Percentiles rank a stretch among this genome's conserved stretches.
These are phyloP conservation scores for Tolypocladium inflatum DNA, from an alignment of 2,329 filamentous ascomycete genomes.

Conservation along the genomic window DNA sequence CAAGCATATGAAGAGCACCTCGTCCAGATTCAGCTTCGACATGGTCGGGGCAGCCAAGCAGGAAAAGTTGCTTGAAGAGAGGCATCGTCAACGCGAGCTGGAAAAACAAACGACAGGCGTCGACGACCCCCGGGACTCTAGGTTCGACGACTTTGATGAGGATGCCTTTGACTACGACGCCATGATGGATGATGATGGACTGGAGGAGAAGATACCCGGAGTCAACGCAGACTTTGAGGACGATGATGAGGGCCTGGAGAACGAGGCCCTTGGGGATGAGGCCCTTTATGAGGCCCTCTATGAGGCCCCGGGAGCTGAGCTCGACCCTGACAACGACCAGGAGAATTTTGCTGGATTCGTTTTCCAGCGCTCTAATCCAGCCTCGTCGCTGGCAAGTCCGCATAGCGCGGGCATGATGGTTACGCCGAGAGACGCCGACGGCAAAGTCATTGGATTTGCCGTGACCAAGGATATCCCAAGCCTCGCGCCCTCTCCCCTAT, in stretches of 20 bases:
- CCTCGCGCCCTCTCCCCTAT: constrained; percentile 5
- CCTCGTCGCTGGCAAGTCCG: constrained; percentile 42
- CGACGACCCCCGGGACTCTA: constrained; percentile 36
- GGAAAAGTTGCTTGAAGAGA: constrained; percentile 62
- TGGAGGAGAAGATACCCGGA: constrained; percentile 59
- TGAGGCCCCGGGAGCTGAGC: constrained; percentile 13
- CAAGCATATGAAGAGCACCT: constrained; percentile 64
- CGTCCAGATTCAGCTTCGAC: constrained; percentile 74
- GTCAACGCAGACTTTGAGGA: constrained; percentile 24
- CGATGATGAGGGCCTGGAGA: constrained; percentile 3
- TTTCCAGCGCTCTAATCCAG: constrained; percentile 44
- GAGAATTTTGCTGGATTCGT: constrained; percentile 53
- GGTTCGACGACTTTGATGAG: constrained; percentile 54
- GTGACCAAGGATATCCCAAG: constrained; percentile 35
- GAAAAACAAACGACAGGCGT: constrained; percentile 41
- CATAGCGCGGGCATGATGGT: constrained; percentile 32
- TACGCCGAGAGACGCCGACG: constrained; percentile 47
- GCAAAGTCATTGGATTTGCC: constrained; percentile 48
- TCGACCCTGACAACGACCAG: constrained; percentile 45
- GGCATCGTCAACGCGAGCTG: constrained; percentile 57
- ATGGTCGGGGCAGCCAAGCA: constrained; percentile 61
- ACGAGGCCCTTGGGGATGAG: constrained; percentile 10
- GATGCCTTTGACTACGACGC: constrained; percentile 52
- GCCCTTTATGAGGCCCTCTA: constrained; percentile 4
- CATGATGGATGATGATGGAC: constrained; percentile 55